Evolutionary conservation across 2,329 filamentous ascomycete species (phyloP).

Genomic region (Penicillium decumbens): DNA sequence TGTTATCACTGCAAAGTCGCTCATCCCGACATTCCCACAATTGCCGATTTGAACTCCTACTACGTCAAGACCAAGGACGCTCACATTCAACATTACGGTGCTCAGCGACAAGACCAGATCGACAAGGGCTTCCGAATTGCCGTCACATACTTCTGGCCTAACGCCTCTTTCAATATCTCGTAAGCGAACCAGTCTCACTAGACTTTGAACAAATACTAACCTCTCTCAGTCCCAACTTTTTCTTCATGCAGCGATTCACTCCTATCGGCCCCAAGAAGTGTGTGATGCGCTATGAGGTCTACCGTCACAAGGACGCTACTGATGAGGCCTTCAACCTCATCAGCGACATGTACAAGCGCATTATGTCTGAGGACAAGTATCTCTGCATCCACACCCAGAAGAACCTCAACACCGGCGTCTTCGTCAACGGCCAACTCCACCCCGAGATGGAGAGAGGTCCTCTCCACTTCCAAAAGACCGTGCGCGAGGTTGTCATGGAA

Average conservation of each 20-base stretch:
- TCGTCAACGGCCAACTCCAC: conserved; percentile 60
- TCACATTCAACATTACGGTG: conserved; percentile 50
- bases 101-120: conserved; percentile 20
- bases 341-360: conserved; percentile 59
- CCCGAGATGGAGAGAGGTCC: conserved; percentile 57
- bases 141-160: conserved; percentile 34
- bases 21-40: conserved; percentile 26
- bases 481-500: conserved; percentile 48
- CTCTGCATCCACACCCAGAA: conserved; percentile 57
- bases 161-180: conserved; percentile 18
- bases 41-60: conserved; percentile 57
- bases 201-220: not conserved
- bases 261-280: conserved; percentile 51
- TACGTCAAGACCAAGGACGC: conserved; percentile 47
- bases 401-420: conserved; percentile 59
- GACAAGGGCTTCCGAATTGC: conserved; percentile 24
- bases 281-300: conserved; percentile 61
- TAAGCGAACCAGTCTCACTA: conserved; percentile 12
- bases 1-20: conserved; percentile 30
- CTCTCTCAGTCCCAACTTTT: conserved; percentile 49
- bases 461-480: conserved; percentile 53
- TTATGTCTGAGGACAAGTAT: conserved; percentile 63
- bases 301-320: conserved; percentile 57
- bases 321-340: conserved; percentile 57
- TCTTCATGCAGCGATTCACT: conserved; percentile 62